Evolutionary conservation across 495 filamentous ascomycete species (phyloP).

Genomic region (Letharia columbiana): DNA sequence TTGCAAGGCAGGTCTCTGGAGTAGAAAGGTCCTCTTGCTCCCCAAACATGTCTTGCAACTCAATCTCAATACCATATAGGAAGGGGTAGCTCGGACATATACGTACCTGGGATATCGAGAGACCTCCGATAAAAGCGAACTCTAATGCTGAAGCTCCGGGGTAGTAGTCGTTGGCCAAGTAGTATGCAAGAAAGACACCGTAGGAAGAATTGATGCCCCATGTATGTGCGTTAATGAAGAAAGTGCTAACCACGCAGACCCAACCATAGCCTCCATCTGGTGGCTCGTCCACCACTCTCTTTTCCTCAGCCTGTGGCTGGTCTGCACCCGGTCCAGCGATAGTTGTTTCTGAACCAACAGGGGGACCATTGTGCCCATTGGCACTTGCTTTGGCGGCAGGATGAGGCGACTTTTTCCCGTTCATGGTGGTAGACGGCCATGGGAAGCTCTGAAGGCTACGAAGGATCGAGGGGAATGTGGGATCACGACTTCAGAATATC

Average conservation of each 20-base stretch:
- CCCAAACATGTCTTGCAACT: no score
- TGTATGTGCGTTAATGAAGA: slow-evolving; percentile 50
- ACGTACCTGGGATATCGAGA: slow-evolving; percentile 44
- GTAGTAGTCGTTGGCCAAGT: slow-evolving; percentile 49
- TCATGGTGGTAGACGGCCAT: slow-evolving; percentile 13
- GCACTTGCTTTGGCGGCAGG: neutral
- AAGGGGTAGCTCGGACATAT: no score
- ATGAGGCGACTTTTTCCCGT: neutral
- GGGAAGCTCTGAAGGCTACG: neutral
- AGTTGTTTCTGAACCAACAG: neutral
- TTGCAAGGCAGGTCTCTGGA: no score
- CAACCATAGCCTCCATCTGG: slow-evolving; percentile 56
- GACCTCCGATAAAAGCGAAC: slow-evolving; percentile 61
- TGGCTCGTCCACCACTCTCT: slow-evolving; percentile 28
- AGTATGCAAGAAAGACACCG: slow-evolving; percentile 58
- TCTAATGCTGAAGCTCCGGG: slow-evolving; percentile 44
- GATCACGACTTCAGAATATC: neutral
- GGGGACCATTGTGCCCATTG: neutral
- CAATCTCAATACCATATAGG: no score
- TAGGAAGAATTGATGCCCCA: slow-evolving; percentile 52
- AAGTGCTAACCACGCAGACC: slow-evolving; percentile 45
- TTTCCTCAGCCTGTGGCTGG: slow-evolving; percentile 3
- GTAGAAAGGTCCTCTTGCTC: no score
- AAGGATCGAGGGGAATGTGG: neutral
- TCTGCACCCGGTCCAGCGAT: neutral